Evolutionary conservation across 73 alveolate genomes (phyloP).

Genomic region (Paramecium sexaurelia): DNA sequence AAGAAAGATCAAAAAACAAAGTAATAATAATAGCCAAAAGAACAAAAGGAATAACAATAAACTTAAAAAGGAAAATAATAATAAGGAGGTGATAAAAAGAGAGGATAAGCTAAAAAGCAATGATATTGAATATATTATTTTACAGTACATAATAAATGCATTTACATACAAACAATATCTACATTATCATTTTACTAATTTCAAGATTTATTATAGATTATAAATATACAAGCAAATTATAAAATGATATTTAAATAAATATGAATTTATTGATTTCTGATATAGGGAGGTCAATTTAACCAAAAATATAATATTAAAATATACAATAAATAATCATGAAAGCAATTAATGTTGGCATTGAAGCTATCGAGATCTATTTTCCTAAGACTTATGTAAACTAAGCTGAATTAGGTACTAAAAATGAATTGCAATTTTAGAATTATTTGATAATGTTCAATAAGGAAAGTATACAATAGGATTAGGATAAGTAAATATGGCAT

Average conservation of each 20-base stretch:
- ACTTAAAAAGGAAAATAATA: neutral
- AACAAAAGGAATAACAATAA: neutral
- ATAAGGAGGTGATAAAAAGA: conserved; percentile 5
- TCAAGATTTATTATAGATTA: neutral
- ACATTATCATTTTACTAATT: neutral
- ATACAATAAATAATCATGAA: neutral
- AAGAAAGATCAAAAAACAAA: conserved; percentile 27
- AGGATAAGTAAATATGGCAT: conserved; percentile 94
- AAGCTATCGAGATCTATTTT: conserved; percentile 92
- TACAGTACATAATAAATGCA: neutral
- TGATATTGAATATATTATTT: conserved; percentile 7
- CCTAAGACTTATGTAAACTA: conserved; percentile 94
- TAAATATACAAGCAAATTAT: neutral
- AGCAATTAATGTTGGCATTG: conserved; percentile 86
- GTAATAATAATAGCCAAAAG: conserved; percentile 16
- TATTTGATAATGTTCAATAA: conserved; percentile 85
- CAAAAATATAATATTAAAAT: neutral
- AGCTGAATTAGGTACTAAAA: conserved; percentile 79
- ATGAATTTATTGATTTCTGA: conserved; percentile 34
- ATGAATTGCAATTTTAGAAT: conserved; percentile 69
- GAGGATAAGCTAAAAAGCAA: neutral
- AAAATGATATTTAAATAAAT: neutral
- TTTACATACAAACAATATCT: neutral
- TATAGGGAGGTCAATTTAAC: neutral
- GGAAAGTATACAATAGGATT: conserved; percentile 98